Conservation (phyloP, 1,284 basidiomycete species). For the Ceratobasidium sp. region DNA sequence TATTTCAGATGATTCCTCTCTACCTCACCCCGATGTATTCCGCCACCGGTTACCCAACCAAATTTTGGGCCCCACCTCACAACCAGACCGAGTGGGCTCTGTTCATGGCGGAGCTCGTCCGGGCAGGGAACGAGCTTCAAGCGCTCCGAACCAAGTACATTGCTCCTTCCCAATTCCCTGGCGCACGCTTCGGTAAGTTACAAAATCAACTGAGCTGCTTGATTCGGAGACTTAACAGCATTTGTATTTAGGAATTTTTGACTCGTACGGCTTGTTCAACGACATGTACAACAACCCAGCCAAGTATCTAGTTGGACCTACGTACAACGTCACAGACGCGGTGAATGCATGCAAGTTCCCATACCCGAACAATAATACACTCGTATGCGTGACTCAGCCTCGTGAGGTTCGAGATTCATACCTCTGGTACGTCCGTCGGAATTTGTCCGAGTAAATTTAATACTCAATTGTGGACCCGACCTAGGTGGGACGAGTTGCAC, state of each 20-base stretch:
- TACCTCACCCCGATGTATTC: constrained; percentile 50
- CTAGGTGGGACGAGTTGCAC: constrained; percentile 26
- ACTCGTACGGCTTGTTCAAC: constrained; percentile 55
- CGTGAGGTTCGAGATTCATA: constrained; percentile 19
- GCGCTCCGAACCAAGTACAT: constrained; percentile 48
- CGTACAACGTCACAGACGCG: constrained; percentile 62
- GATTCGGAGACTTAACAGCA: constrained; percentile 45
- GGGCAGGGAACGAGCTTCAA: constrained; percentile 50
- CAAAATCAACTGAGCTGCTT: constrained; percentile 44
- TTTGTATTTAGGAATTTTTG: constrained; percentile 47
- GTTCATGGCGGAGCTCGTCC: constrained; percentile 51
- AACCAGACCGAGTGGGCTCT: constrained; percentile 55
- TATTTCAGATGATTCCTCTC: constrained; percentile 49
- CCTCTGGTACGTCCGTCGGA: constrained; percentile 33
- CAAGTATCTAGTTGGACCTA: constrained; percentile 64
- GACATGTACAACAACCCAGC: constrained; percentile 60
- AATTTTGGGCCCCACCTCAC: constrained; percentile 49
- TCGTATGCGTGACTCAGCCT: constrained; percentile 27
- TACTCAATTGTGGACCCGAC: neutral
- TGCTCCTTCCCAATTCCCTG: constrained; percentile 47
- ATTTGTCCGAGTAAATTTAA: neutral
- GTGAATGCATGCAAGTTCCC: constrained; percentile 49
- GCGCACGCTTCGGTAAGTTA: constrained; percentile 51
- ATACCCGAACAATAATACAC: constrained; percentile 49
- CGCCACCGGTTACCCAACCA: constrained; percentile 49